These are phyloP conservation scores for Melastoma candidum DNA, from an alignment of 441 rosid genomes.

Conservation along the genomic window DNA sequence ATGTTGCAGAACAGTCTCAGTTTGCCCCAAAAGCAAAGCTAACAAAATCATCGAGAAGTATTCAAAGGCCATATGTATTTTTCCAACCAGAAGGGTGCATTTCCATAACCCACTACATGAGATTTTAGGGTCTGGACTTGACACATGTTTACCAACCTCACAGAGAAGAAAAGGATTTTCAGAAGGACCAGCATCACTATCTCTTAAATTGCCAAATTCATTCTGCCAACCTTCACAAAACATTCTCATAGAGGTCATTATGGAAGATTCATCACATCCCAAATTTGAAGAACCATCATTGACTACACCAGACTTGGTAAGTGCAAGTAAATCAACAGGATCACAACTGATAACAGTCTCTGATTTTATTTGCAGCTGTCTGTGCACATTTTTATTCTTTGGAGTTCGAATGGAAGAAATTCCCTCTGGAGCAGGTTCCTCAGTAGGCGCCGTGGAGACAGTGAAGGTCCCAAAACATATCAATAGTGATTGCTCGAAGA, in stretches of 20 bases:
- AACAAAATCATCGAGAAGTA: constrained; percentile 46
- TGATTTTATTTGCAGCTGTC: constrained; percentile 24
- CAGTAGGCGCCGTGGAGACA: constrained; percentile 31
- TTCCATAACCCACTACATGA: constrained; percentile 46
- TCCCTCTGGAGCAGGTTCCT: constrained; percentile 20
- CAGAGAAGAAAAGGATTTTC: constrained; percentile 59
- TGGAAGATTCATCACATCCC: constrained; percentile 23
- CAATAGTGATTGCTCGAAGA: constrained; percentile 36
- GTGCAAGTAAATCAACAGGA: constrained; percentile 39
- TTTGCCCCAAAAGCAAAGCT: constrained; percentile 51
- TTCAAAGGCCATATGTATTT: constrained; percentile 45
- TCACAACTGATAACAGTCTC: constrained; percentile 45
- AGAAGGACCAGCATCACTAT: constrained; percentile 31
- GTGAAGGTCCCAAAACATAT: constrained; percentile 55
- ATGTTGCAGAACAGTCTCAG: constrained; percentile 29
- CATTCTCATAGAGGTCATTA: constrained; percentile 43
- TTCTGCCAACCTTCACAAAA: constrained; percentile 63
- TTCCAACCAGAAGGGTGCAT: constrained; percentile 59
- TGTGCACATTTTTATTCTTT: constrained; percentile 25
- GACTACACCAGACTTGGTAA: constrained; percentile 26
- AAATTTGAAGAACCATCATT: constrained; percentile 25
- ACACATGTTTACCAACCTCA: constrained; percentile 49
- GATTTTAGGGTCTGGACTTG: constrained; percentile 30
- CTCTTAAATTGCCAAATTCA: constrained; percentile 34
- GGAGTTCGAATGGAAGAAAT: constrained; percentile 21